phyloP scores from a whole-genome alignment of 2,329 filamentous ascomycete genomes.

The Hymenoscyphus fructigenus region DNA sequence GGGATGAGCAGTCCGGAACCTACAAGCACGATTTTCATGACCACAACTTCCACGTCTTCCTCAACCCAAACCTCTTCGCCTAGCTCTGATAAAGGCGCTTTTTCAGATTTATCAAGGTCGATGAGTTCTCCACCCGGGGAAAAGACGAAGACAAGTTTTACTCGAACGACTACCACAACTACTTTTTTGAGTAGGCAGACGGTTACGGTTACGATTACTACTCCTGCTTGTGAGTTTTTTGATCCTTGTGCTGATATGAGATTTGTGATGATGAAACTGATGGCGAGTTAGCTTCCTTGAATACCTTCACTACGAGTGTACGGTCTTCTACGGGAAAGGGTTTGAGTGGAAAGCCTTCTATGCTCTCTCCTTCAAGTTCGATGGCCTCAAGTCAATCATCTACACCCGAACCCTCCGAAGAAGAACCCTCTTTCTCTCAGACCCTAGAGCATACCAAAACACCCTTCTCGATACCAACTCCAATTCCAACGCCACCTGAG shows the following conservation, averaged over 20 bases:
- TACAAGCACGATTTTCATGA: too few species aligned
- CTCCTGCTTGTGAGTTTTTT: not conserved
- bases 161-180: not conserved
- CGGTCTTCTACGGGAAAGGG: not conserved
- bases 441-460: too few species aligned
- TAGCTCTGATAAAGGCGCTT: not conserved
- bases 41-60: not conserved
- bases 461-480: not conserved
- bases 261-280: too few species aligned
- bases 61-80: not conserved
- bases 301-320: not conserved
- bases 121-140: not conserved
- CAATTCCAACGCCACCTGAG: not conserved
- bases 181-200: not conserved
- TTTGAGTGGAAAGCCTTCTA: too few species aligned
- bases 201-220: not conserved
- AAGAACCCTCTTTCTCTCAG: too few species aligned
- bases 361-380: too few species aligned
- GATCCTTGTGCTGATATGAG: too few species aligned
- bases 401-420: not conserved
- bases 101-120: not conserved
- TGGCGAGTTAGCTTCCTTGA: not conserved
- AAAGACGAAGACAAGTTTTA: not conserved
- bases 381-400: not conserved
- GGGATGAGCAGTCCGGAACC: too few species aligned